These are phyloP conservation scores for Avena sativa DNA, from an alignment of 176 grass and related monocot genomes.

Conservation along the genomic window DNA sequence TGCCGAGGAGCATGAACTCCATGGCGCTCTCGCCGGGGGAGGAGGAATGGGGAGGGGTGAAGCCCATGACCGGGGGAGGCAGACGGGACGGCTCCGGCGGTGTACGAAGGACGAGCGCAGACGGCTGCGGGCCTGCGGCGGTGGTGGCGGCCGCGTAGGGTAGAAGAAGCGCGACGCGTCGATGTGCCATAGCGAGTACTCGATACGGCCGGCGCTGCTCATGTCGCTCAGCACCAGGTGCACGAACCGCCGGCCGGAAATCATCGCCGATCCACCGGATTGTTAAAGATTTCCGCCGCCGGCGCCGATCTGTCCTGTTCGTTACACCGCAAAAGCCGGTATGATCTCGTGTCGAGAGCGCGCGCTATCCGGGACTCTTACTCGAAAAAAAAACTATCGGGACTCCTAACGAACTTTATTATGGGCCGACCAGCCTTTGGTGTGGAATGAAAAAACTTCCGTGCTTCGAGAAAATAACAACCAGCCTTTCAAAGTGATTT, in stretches of 20 bases:
- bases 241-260: not conserved
- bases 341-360: too few species aligned
- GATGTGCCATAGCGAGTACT: not conserved
- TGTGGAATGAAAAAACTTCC: too few species aligned
- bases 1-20: conserved; percentile 5
- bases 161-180: not conserved
- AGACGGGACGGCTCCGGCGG: not conserved
- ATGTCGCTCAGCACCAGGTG: too few species aligned
- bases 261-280: not conserved
- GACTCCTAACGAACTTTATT: too few species aligned
- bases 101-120: not conserved
- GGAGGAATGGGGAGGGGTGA: not conserved
- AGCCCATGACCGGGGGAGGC: not conserved
- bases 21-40: not conserved
- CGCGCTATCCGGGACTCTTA: too few species aligned
- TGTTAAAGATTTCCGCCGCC: not conserved
- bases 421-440: too few species aligned
- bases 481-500: too few species aligned
- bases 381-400: too few species aligned
- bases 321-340: too few species aligned
- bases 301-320: not conserved
- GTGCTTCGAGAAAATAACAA: too few species aligned
- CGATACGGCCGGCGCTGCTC: not conserved
- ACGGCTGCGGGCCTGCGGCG: not conserved
- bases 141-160: not conserved